Percentiles rank a stretch among this genome's conserved stretches.
phyloP scores from a whole-genome alignment of 345 rosid genomes.

The Eucalyptus curtisii region DNA sequence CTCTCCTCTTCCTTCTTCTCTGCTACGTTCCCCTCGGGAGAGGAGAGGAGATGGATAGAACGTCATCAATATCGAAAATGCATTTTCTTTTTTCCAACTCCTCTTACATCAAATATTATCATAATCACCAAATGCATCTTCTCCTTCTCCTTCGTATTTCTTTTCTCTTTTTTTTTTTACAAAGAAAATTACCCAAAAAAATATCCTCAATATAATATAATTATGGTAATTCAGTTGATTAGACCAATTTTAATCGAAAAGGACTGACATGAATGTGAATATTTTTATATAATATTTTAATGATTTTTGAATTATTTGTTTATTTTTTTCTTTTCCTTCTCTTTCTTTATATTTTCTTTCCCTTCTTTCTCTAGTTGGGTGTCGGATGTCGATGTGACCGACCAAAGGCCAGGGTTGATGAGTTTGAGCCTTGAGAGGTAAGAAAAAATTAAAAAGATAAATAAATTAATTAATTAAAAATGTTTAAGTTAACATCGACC shows the following conservation, averaged over 20 bases:
- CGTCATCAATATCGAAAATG: background rate
- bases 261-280: too few relatives aligned
- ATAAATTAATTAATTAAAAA: too few relatives aligned
- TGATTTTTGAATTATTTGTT: too few relatives aligned
- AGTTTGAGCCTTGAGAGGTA: fast-evolving
- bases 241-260: fast-evolving
- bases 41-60: background rate
- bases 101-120: background rate
- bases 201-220: too few relatives aligned
- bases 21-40: background rate
- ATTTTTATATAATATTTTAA: too few relatives aligned
- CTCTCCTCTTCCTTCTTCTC: background rate
- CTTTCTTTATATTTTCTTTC: background rate
- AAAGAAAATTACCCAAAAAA: too few relatives aligned
- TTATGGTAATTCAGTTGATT: too few relatives aligned
- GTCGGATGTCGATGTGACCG: fast-evolving
- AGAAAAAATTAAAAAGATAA: too few relatives aligned
- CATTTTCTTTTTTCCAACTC: background rate
- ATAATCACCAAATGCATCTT: background rate
- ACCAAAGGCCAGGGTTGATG: background rate
- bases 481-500: background rate
- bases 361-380: background rate
- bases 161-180: too few relatives aligned
- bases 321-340: too few relatives aligned
- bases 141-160: background rate